Evolutionary conservation across 2,329 filamentous ascomycete species (phyloP), one percentile per base, ranked within the genome.

Genomic region (Monilinia laxa): DNA sequence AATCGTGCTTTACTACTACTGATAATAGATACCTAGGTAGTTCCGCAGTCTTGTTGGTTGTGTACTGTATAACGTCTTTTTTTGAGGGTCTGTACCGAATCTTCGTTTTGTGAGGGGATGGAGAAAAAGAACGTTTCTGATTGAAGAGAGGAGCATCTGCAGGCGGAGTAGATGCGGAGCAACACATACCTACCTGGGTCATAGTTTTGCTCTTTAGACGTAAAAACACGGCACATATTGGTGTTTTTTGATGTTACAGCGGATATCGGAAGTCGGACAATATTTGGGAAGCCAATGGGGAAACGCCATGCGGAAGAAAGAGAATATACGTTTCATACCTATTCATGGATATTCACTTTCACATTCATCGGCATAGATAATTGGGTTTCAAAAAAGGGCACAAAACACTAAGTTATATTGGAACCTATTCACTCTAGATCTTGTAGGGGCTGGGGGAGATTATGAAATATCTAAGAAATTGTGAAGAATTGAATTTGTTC

Each of bases 111-210:
- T n/a, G 25, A 42, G 25, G 55, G 23, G 38, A 31, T 7, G 23
- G 18, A 35, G 31, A 12, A 47, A 47, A 47, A 47, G 47, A 58
- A 58, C 9, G 40, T 58, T 58, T 45, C 16, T 42, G 4, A 58
- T 45, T 2, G 14, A 42, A 16, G 16, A 16, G 14, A 42, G 45
- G 56, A 45, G 25, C 51, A 53, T 14, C 51, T 53, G 51, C 51
- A 53, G 51, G 51, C 23, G 51, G 51, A 53, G 23, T 59, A 59
- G 56, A 47, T 47, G 56, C 42, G 40, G 42, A 59, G 57, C 25
- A 31, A 59, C 31, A 31, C 3, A 3, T 49, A 20, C 4, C 40
- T 1, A 42, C 31, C 31, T 35, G 31, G 31, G 31, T 35, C 11
- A 3, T 40, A 12, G 38, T 16, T 42, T 16, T 42, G 40, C 40